Base-by-base conservation (phyloP, 2,329 filamentous ascomycete species). In the Setomelanomma holmii region DNA sequence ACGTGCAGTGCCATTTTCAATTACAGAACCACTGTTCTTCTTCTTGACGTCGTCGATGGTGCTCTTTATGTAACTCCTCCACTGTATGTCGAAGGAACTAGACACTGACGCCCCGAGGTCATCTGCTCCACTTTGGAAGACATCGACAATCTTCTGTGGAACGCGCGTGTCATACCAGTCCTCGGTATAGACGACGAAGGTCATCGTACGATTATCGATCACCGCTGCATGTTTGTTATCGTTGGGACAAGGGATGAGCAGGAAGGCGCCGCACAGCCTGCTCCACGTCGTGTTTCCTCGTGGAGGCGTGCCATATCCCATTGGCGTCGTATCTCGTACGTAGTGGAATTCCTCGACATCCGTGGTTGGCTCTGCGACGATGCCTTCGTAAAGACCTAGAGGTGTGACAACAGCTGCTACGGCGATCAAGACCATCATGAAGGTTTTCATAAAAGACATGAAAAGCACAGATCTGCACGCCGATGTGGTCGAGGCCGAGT, bases 401-500 rank as follows among this genome's bases (percentile, higher is more conserved):
- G 79, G 79, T 0, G 79, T 81, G 3, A 80, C 64, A 4, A 81
- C 68, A n/a, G 77, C 74, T 1, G 79, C 72, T 12, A 80, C 51
- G 0, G 75, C 69, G 3, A 76, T 64, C 24, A 8, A 79, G 45
- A 16, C 72, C 22, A 73, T 46, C 46, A 47, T 50, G 39, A 52
- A 54, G 1, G 47, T 53, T 7, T 49, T 41, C 16, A 52, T 42
- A 21, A 44, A 17, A 56, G 61, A 39, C 71, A 27, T 52, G 58
- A 67, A 4, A 58, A 65, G 12, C 69, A 45, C 20, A 45, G n/a
- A 19, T 24, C 24, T 19, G n/a, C 24, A 33, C 11, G 30, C 69
- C 68, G 11, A 78, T 73, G 1, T 51, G 1, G 57, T 67, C 5
- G 65, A 58, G 0, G 71, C 61, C 11, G 72, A 69, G 56, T 81